Conservation (phyloP, 768 basidiomycete species). For the Boletellus sp. region DNA sequence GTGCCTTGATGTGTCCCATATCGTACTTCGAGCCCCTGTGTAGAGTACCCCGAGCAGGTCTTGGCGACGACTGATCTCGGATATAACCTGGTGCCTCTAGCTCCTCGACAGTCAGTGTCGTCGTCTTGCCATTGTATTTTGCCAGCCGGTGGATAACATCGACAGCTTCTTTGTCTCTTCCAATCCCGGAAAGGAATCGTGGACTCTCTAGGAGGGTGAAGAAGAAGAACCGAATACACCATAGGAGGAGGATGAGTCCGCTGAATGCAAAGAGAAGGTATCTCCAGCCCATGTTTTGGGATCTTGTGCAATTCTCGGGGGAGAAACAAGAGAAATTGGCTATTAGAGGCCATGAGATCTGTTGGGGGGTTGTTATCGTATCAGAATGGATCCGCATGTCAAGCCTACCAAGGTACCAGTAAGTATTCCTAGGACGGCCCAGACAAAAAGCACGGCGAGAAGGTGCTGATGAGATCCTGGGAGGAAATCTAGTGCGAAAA, state of each 20-base stretch:
- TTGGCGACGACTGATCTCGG: conserved; percentile 21
- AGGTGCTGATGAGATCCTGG: conserved; percentile 56
- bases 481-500: conserved; percentile 40
- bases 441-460: conserved; percentile 53
- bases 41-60: conserved; percentile 22
- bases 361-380: neutral
- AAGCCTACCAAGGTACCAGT: conserved; percentile 41
- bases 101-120: conserved; percentile 42
- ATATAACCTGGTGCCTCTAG: conserved; percentile 33
- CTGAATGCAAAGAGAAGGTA: conserved; percentile 55
- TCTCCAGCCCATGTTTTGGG: conserved; percentile 62
- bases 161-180: conserved; percentile 51
- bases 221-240: conserved; percentile 47
- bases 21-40: conserved; percentile 43
- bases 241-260: conserved; percentile 48
- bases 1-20: conserved; percentile 46
- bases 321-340: conserved; percentile 49
- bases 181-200: conserved; percentile 53
- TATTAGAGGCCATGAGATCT: conserved; percentile 61
- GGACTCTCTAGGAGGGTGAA: conserved; percentile 57
- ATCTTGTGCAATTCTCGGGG: conserved; percentile 33
- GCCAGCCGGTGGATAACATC: conserved; percentile 48
- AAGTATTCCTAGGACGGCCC: conserved; percentile 58
- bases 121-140: conserved; percentile 43
- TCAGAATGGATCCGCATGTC: neutral